phyloP scores from a whole-genome alignment of 1,284 basidiomycete species.

The Boletellus dicymbophilus region DNA sequence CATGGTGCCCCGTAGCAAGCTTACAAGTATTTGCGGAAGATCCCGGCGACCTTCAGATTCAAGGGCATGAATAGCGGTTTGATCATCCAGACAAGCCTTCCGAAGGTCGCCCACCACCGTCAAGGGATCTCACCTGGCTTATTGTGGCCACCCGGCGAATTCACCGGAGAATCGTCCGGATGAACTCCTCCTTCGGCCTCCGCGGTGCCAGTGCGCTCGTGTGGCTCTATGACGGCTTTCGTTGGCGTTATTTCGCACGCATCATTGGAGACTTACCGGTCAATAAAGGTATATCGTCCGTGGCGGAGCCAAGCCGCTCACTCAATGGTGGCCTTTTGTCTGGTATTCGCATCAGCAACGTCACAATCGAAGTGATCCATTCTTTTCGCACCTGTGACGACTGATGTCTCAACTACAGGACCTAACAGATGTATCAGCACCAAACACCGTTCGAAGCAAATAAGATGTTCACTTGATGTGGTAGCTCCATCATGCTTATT shows the following conservation, averaged over 20 bases:
- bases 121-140: conserved; percentile 33
- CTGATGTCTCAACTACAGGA: conserved; percentile 21
- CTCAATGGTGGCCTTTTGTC: conserved; percentile 5
- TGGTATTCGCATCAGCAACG: conserved; percentile 12
- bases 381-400: conserved; percentile 19
- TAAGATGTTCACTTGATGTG: conserved; percentile 25
- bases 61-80: conserved; percentile 46
- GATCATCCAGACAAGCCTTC: conserved; percentile 47
- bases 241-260: conserved; percentile 6
- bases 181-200: neutral
- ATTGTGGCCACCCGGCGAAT: conserved; percentile 12
- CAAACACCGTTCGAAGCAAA: neutral
- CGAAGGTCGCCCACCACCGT: conserved; percentile 62
- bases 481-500: conserved; percentile 26
- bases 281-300: conserved; percentile 4
- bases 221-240: conserved; percentile 14
- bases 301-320: conserved; percentile 1
- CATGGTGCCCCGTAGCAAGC: conserved; percentile 10
- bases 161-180: conserved; percentile 8
- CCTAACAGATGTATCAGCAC: conserved; percentile 22
- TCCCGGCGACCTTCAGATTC: conserved; percentile 62
- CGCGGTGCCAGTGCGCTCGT: neutral
- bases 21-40: conserved; percentile 45
- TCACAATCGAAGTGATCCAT: conserved; percentile 3
- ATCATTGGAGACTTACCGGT: conserved; percentile 15